These are phyloP conservation scores for Amaranthus palmeri DNA, from an alignment of 148 eudicot genomes.

Conservation along the genomic window DNA sequence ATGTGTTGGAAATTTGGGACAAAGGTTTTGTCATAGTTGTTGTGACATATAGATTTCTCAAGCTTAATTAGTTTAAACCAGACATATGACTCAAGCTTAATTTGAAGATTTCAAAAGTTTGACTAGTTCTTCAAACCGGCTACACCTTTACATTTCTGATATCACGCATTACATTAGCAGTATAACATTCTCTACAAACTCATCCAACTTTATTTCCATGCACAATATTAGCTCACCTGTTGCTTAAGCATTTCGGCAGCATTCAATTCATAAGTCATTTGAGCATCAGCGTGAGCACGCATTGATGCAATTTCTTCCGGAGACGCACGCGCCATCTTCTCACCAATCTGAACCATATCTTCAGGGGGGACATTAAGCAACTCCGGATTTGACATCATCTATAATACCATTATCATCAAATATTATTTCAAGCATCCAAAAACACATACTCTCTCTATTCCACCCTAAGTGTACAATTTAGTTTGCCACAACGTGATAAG, in stretches of 20 bases:
- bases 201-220: background rate
- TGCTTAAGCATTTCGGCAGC: conserved; percentile 84
- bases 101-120: too few species aligned
- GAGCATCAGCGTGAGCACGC: conserved; percentile 74
- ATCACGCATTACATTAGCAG: background rate
- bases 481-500: too few species aligned
- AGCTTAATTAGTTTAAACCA: too few species aligned
- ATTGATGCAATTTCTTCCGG: conserved; percentile 87
- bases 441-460: too few species aligned
- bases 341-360: conserved; percentile 83
- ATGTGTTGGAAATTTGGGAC: too few species aligned
- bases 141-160: background rate
- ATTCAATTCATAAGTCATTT: conserved; percentile 57
- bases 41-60: too few species aligned
- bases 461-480: too few species aligned
- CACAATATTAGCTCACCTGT: conserved; percentile 43
- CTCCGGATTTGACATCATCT: conserved; percentile 99
- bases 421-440: background rate
- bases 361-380: conserved; percentile 77
- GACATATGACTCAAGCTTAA: too few species aligned
- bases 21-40: too few species aligned
- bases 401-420: conserved; percentile 20
- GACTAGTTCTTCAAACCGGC: too few species aligned
- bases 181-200: background rate
- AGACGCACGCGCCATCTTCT: conserved; percentile 87